phyloP scores from a whole-genome alignment of 2,329 filamentous ascomycete species.

The Mariannaea sp. region DNA sequence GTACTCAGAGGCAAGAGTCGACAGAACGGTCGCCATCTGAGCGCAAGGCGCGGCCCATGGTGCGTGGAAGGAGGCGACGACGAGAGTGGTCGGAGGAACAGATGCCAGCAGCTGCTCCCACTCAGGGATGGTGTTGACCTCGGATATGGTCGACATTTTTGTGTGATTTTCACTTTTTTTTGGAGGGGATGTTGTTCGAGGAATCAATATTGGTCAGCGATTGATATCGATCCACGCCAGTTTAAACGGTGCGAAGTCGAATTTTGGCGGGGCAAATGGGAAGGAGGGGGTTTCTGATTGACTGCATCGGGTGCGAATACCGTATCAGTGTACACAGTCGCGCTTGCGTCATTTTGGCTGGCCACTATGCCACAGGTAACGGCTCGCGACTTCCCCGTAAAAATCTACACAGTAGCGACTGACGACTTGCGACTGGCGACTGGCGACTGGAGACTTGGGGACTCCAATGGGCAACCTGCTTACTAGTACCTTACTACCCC shows the following conservation, averaged over 20 bases:
- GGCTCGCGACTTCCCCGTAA: no score
- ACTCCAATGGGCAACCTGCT: no score
- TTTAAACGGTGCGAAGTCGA: conserved; percentile 26
- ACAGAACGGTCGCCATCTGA: conserved; percentile 88
- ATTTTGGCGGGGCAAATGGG: conserved; percentile 36
- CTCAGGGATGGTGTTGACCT: conserved; percentile 73
- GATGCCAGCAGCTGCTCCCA: conserved; percentile 72
- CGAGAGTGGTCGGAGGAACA: conserved; percentile 71
- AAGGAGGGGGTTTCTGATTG: conserved; percentile 28
- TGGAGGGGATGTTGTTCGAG: conserved; percentile 3
- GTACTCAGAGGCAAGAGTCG: conserved; percentile 85
- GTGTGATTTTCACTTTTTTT: conserved; percentile 31
- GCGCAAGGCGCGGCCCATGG: conserved; percentile 96
- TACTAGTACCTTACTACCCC: no score
- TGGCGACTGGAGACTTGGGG: no score
- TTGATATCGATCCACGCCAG: conserved; percentile 23
- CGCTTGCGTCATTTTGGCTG: conserved; percentile 38
- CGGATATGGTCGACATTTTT: conserved; percentile 75
- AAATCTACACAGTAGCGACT: no score
- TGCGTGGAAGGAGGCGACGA: conserved; percentile 92
- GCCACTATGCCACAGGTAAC: neutral
- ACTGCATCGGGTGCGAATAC: neutral
- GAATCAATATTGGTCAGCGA: conserved; percentile 11
- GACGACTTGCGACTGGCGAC: no score
- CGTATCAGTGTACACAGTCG: neutral